Evolutionary conservation across 108 stramenopile species (phyloP).

Genomic region (Chaetoceros tenuissimus): DNA sequence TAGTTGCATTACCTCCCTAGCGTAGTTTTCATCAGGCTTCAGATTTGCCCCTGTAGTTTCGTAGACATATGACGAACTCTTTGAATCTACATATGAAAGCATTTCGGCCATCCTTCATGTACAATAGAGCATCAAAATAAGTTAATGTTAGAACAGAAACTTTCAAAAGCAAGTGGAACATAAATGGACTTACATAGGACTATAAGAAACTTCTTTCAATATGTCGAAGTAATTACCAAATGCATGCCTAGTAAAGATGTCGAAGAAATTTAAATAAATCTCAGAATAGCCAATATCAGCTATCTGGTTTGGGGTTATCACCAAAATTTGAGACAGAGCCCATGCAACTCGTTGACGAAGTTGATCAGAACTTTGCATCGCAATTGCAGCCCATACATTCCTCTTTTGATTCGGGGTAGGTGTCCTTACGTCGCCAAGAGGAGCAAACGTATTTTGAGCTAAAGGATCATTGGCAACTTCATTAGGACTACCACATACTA

Average conservation of each 20-base stretch:
- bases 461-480: slow-evolving; percentile 30
- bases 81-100: slow-evolving; percentile 35
- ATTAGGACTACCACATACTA: slow-evolving; percentile 33
- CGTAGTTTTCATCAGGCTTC: slow-evolving; percentile 19
- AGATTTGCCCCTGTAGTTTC: not conserved
- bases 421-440: no score
- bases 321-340: slow-evolving; percentile 56
- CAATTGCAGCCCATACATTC: slow-evolving; percentile 32
- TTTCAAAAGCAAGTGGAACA: no score
- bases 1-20: slow-evolving; percentile 22
- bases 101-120: slow-evolving; percentile 53
- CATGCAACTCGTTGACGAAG: slow-evolving; percentile 74
- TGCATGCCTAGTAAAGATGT: slow-evolving; percentile 66
- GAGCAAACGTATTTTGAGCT: no score
- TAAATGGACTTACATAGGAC: no score
- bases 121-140: slow-evolving; percentile 43
- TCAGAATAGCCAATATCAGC: slow-evolving; percentile 7
- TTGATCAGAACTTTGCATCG: slow-evolving; percentile 38
- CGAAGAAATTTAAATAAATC: slow-evolving; percentile 38
- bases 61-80: slow-evolving; percentile 28
- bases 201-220: slow-evolving; percentile 58
- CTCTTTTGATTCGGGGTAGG: slow-evolving; percentile 27
- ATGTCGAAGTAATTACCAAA: slow-evolving; percentile 83
- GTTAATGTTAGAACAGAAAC: no score
- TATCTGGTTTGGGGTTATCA: slow-evolving; percentile 7